These are phyloP conservation scores for Saururus chinensis DNA, from an alignment of 164 flowering plant species.

Conservation along the genomic window DNA sequence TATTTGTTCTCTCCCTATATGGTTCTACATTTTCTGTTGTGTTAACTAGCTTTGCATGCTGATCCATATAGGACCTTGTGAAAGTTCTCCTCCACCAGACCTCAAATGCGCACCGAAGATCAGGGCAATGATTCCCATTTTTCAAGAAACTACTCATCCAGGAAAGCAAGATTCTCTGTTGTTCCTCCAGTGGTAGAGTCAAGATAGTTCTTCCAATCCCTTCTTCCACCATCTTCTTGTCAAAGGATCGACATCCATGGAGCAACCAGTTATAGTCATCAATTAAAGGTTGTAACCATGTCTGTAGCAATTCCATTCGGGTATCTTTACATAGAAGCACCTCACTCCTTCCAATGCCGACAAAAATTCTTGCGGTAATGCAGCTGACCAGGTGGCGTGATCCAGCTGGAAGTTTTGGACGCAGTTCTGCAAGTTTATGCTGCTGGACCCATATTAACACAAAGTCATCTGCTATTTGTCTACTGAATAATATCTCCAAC, in stretches of 20 bases:
- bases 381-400: conserved; percentile 76
- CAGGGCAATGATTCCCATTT: conserved; percentile 84
- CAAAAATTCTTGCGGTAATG: conserved; percentile 74
- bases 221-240: conserved; percentile 85
- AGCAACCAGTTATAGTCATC: conserved; percentile 87
- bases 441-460: conserved; percentile 69
- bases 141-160: conserved; percentile 84
- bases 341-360: conserved; percentile 90
- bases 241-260: conserved; percentile 77
- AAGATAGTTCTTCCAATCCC: conserved; percentile 91
- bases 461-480: conserved; percentile 75
- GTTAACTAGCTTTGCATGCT: conserved; percentile 15
- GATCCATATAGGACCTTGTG: conserved; percentile 49
- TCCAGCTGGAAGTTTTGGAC: conserved; percentile 46
- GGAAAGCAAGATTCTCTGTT: conserved; percentile 68
- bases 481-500: conserved; percentile 68
- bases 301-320: conserved; percentile 48
- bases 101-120: conserved; percentile 90
- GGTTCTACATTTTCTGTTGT: conserved; percentile 11
- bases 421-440: conserved; percentile 58
- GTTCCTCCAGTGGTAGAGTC: conserved; percentile 88
- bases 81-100: conserved; percentile 99
- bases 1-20: background rate
- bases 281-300: conserved; percentile 92
- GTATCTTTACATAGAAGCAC: conserved; percentile 75